A percentile compares a stretch with the other conserved stretches of the same genome.
Evolutionary conservation across 768 basidiomycete species (phyloP).

Genomic region (Neoboletus brunneissimus): DNA sequence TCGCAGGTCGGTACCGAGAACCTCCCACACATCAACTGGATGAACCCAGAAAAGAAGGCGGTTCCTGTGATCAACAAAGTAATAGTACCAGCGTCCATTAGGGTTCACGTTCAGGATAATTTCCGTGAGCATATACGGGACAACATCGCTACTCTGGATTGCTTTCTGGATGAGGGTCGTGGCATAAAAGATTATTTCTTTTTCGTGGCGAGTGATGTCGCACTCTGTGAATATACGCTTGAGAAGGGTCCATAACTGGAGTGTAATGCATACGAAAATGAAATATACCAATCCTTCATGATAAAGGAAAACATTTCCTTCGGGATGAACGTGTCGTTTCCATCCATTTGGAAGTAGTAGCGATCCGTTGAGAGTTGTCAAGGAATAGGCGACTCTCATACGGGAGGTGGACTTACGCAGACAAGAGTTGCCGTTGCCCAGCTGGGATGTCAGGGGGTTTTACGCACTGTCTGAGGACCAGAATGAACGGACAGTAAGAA

Average conservation of each 20-base stretch:
- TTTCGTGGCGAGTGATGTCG: neutral
- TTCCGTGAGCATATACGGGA: constrained; percentile 5
- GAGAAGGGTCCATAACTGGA: neutral
- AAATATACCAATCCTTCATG: constrained; percentile 11
- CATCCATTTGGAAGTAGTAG: constrained; percentile 4
- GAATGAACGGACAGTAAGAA: neutral
- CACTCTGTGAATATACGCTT: constrained; percentile 14
- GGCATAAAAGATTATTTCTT: neutral
- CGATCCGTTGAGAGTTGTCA: neutral
- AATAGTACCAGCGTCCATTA: constrained; percentile 5
- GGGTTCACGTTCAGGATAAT: constrained; percentile 8
- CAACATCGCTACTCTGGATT: neutral
- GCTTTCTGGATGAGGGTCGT: constrained; percentile 9
- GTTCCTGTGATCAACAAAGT: constrained; percentile 15
- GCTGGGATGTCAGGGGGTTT: neutral
- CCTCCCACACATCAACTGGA: neutral
- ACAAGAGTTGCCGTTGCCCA: constrained; percentile 9
- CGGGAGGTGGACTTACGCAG: constrained; percentile 1
- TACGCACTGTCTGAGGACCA: neutral
- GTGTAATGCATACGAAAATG: neutral
- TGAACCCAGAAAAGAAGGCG: constrained; percentile 16
- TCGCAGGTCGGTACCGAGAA: neutral
- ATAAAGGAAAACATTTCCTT: constrained; percentile 13
- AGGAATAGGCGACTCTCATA: no score
- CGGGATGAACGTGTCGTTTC: constrained; percentile 15